Evolutionary conservation across 768 basidiomycete genomes (phyloP).

Genomic region (Ramaria sp.): DNA sequence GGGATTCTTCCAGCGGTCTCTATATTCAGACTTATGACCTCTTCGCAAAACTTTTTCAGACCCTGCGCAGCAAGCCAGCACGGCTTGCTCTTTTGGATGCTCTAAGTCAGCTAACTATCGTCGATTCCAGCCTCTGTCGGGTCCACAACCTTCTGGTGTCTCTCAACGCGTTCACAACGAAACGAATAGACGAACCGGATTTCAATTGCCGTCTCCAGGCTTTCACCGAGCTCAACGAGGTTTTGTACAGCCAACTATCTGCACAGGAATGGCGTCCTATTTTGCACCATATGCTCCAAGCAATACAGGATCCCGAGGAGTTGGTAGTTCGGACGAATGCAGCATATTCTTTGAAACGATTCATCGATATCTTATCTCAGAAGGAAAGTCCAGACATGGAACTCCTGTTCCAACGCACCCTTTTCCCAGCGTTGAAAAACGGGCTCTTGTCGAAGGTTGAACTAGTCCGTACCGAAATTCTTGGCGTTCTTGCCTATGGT

Average conservation of each 20-base stretch:
- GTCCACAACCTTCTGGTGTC: slow-evolving; percentile 48
- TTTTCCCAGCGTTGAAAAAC: slow-evolving; percentile 74
- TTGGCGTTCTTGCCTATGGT: slow-evolving; percentile 68
- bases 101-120: slow-evolving; percentile 40
- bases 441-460: slow-evolving; percentile 73
- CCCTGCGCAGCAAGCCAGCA: slow-evolving; percentile 57
- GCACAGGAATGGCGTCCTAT: slow-evolving; percentile 68
- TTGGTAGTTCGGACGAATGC: slow-evolving; percentile 78
- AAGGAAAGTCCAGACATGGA: slow-evolving; percentile 26
- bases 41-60: slow-evolving; percentile 71
- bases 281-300: slow-evolving; percentile 72
- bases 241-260: slow-evolving; percentile 34
- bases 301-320: slow-evolving; percentile 84
- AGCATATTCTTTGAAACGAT: slow-evolving; percentile 61
- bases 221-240: slow-evolving; percentile 67
- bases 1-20: slow-evolving; percentile 29
- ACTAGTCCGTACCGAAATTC: slow-evolving; percentile 74
- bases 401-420: slow-evolving; percentile 43
- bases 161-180: slow-evolving; percentile 79
- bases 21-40: slow-evolving; percentile 48
- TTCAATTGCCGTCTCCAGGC: slow-evolving; percentile 77
- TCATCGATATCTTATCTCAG: slow-evolving; percentile 50
- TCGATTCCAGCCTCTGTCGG: slow-evolving; percentile 27
- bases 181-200: slow-evolving; percentile 83
- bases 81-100: slow-evolving; percentile 59